Base-by-base conservation (phyloP, 495 filamentous ascomycete genomes). In the Penicillium longicatenatum region DNA sequence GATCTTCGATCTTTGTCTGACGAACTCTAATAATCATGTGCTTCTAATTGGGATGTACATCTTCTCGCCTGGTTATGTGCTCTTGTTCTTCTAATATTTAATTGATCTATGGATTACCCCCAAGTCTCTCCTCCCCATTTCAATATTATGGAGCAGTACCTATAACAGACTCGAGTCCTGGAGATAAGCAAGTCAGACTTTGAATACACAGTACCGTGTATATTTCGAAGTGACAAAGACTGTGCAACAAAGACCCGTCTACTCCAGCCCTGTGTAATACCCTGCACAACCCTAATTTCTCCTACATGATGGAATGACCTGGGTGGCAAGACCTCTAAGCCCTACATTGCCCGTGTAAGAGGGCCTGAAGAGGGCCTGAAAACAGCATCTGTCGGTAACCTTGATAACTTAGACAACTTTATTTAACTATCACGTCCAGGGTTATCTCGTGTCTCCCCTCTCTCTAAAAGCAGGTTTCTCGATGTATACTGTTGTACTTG, bases 271-370 rank as follows among this genome's bases (percentile, higher is more conserved):
- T 46, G 49, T 51, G 49, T 51, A 52, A 43, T 42, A 7, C 22
- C 50, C 50, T 52, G 50, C 35, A 52, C 50, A 52, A 52, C 35
- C 35, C 21, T 37, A 41, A 41, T 9, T 19, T 39, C 37, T 39
- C 37, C 4, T n/a, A 31, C 33, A 35, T 16, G 6, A 33, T 50
- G 26, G 10, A 50, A 31, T 31, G 37, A 17, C 37, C 37, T 17
- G 4, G 16, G 1, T 39, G 8, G 10, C 10, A 35, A 39, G 14
- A n/a, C 14, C 37, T 4, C 4, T 16, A 17, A 5, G 6, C 37
- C 37, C 14, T 17, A n/a, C 6, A 17, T 17, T 39, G 14, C 14
- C 3, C 26, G 26, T 26, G 26, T 26, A 26, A 26, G 26, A 6
- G 26, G 26, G 26, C 26, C 26, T 26, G 26, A 26, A 0, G n/a